These are phyloP conservation scores for Rhodotorula sp. DNA, from an alignment of 1,284 basidiomycete species.

Conservation along the genomic window DNA sequence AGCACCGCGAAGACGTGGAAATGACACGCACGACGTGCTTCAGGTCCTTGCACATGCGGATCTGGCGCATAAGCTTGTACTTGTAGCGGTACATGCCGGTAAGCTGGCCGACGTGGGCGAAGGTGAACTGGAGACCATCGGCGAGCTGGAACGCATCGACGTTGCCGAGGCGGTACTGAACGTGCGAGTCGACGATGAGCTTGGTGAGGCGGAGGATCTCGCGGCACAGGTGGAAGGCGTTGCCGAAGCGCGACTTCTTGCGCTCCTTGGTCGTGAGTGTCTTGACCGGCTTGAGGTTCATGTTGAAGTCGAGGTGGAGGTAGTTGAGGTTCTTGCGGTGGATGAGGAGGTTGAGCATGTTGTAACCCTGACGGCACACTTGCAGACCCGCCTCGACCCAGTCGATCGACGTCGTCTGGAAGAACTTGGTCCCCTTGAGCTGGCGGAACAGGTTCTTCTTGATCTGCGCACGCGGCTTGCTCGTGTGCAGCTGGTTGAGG, in stretches of 20 bases:
- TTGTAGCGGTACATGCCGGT: conserved; percentile 99
- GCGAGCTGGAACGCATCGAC: conserved; percentile 99
- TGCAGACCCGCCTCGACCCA: conserved; percentile 99
- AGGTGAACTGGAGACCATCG: conserved; percentile 97
- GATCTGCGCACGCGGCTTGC: conserved; percentile 91
- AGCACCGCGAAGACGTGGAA: conserved; percentile 49
- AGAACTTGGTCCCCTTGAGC: conserved; percentile 98
- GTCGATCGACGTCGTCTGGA: conserved; percentile 95
- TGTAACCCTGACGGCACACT: conserved; percentile 97
- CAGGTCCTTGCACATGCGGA: conserved; percentile 98
- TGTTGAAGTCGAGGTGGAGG: conserved; percentile 58
- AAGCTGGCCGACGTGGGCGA: conserved; percentile 94
- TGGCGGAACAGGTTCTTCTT: conserved; percentile 97
- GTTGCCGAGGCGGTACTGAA: conserved; percentile 97
- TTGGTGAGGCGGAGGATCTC: conserved; percentile 97
- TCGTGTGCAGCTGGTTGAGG: conserved; percentile 85
- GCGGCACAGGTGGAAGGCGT: conserved; percentile 95
- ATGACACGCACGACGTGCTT: conserved; percentile 68
- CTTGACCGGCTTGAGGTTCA: conserved; percentile 73
- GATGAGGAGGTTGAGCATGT: conserved; percentile 98
- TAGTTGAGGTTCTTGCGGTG: conserved; percentile 97
- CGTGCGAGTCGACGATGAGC: conserved; percentile 97
- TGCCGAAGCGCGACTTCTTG: conserved; percentile 99
- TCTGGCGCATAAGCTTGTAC: conserved; percentile 99
- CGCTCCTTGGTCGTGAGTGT: conserved; percentile 99